These are phyloP conservation scores for Mycena vulgaris DNA, from an alignment of 768 basidiomycete genomes.

Conservation along the genomic window DNA sequence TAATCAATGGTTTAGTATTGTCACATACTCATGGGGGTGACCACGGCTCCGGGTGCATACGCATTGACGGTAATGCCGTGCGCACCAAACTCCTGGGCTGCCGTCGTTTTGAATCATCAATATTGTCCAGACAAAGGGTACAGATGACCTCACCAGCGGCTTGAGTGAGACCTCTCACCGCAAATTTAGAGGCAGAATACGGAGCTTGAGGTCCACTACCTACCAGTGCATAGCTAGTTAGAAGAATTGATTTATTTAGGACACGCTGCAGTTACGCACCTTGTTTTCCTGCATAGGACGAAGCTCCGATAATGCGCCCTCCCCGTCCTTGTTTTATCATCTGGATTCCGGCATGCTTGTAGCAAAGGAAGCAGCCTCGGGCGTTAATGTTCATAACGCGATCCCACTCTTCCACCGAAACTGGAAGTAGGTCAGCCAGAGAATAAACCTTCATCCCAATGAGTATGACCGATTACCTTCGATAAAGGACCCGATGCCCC, in stretches of 20 bases:
- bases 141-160: slow-evolving; percentile 29
- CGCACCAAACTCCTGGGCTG: slow-evolving; percentile 23
- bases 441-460: background rate
- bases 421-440: slow-evolving; percentile 4
- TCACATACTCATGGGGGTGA: background rate
- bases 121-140: no score
- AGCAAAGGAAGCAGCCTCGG: slow-evolving; percentile 53
- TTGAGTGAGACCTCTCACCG: slow-evolving; percentile 30
- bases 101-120: no score
- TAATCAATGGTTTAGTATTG: background rate
- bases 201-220: slow-evolving; percentile 22
- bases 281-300: slow-evolving; percentile 36
- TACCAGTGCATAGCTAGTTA: slow-evolving; percentile 5
- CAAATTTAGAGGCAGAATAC: slow-evolving; percentile 52
- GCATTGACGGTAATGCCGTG: slow-evolving; percentile 31
- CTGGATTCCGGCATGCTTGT: slow-evolving; percentile 56
- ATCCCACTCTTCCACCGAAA: slow-evolving; percentile 44
- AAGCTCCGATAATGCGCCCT: slow-evolving; percentile 55
- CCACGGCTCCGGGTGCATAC: slow-evolving; percentile 25
- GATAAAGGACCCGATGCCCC: background rate
- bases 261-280: background rate
- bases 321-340: slow-evolving; percentile 57
- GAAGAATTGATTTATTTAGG: background rate
- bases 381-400: slow-evolving; percentile 49
- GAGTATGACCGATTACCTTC: slow-evolving; percentile 24